These are phyloP conservation scores for Rhizopogon vulgaris DNA, from an alignment of 768 basidiomycete genomes.

Conservation along the genomic window DNA sequence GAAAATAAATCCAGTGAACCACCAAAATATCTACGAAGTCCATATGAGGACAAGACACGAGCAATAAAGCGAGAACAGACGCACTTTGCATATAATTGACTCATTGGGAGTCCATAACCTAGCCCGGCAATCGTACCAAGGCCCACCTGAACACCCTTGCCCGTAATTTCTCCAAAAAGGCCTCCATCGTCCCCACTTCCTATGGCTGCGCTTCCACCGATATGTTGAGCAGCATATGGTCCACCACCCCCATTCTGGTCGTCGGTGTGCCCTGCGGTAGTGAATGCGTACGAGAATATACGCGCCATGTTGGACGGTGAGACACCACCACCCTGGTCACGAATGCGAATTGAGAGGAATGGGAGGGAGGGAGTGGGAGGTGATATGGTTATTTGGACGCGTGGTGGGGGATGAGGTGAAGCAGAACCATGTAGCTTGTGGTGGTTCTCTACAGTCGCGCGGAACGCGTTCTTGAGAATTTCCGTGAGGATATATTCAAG, in stretches of 20 bases:
- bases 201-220: constrained; percentile 66
- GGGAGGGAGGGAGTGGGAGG: constrained; percentile 34
- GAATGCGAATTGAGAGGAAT: constrained; percentile 71
- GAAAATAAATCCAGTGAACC: constrained; percentile 78
- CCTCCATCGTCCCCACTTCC: constrained; percentile 44
- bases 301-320: constrained; percentile 64
- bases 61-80: constrained; percentile 6
- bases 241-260: constrained; percentile 43
- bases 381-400: constrained; percentile 68
- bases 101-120: constrained; percentile 85
- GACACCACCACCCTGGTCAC: constrained; percentile 86
- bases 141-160: constrained; percentile 70
- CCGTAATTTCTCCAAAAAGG: constrained; percentile 74
- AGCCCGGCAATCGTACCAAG: constrained; percentile 88
- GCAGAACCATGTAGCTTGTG: constrained; percentile 33
- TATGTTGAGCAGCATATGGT: constrained; percentile 72
- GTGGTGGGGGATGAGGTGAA: constrained; percentile 39
- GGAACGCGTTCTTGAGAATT: constrained; percentile 86
- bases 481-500: constrained; percentile 90
- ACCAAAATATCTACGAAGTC: constrained; percentile 64
- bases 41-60: neutral
- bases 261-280: constrained; percentile 60
- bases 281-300: constrained; percentile 91
- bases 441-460: constrained; percentile 81
- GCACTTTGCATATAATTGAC: constrained; percentile 61